Evolutionary conservation across 192 early-diverging fungal genomes (phyloP).

Genomic region (Coemansia sp.): DNA sequence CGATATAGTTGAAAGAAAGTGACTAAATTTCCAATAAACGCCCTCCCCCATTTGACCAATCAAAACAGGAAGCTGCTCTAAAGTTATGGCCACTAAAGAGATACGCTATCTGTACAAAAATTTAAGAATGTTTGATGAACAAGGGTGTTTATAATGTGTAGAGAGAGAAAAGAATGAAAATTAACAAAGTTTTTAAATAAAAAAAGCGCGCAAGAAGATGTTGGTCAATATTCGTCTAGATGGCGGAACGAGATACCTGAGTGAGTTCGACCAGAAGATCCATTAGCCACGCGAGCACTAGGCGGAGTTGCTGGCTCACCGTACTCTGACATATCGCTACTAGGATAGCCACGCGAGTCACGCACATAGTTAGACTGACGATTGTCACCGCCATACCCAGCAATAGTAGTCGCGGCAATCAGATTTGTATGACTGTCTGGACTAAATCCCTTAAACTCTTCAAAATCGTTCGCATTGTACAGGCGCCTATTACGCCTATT

Average conservation of each 20-base stretch:
- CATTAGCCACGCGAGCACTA: constrained; percentile 7
- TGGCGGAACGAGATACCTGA: constrained; percentile 8
- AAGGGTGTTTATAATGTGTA: background rate
- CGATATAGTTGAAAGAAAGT: background rate
- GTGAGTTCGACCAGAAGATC: background rate
- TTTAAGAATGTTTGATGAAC: background rate
- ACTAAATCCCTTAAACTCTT: constrained; percentile 31
- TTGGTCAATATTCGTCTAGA: background rate
- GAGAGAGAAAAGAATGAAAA: background rate
- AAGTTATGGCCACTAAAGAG: no score
- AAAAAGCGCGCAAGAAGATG: background rate
- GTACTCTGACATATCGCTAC: constrained; percentile 7
- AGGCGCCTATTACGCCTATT: constrained; percentile 24
- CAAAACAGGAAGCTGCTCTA: no score
- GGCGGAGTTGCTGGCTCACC: background rate
- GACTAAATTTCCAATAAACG: no score
- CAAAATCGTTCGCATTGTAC: constrained; percentile 33
- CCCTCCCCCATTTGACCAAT: no score
- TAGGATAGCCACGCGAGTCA: constrained; percentile 7
- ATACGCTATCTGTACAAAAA: no score
- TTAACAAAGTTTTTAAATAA: background rate
- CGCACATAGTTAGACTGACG: background rate
- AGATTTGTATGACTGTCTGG: constrained; percentile 31
- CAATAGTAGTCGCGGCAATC: background rate
- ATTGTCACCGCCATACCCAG: constrained; percentile 19